These are phyloP conservation scores for Polyporus arcularius DNA, from an alignment of 768 basidiomycete species.

Conservation along the genomic window DNA sequence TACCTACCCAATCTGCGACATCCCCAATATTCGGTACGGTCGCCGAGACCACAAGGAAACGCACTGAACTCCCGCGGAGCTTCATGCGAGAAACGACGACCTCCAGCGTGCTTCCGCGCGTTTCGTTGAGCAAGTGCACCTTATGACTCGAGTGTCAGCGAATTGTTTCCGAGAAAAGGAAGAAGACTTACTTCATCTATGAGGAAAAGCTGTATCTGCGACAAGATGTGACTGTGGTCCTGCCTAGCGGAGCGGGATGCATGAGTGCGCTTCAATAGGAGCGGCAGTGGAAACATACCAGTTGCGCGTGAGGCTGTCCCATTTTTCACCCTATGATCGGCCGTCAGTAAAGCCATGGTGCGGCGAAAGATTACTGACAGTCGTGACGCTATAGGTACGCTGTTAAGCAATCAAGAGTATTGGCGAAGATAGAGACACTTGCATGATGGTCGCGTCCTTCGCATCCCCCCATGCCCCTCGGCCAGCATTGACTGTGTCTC, in stretches of 20 bases:
- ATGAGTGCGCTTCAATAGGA: background rate
- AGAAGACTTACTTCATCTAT: conserved; percentile 75
- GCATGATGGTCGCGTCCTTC: conserved; percentile 81
- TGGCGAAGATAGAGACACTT: conserved; percentile 20
- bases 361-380: conserved; percentile 10
- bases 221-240: conserved; percentile 65
- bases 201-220: conserved; percentile 76
- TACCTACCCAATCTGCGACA: conserved; percentile 85
- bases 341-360: background rate
- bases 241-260: conserved; percentile 39
- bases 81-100: conserved; percentile 96
- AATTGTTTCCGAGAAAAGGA: background rate
- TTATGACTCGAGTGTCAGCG: conserved; percentile 32
- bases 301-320: conserved; percentile 90
- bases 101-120: conserved; percentile 89
- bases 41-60: conserved; percentile 90
- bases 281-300: conserved; percentile 49
- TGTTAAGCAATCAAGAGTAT: background rate
- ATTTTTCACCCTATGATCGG: conserved; percentile 80
- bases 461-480: conserved; percentile 73
- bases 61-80: conserved; percentile 61
- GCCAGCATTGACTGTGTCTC: conserved; percentile 77
- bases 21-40: conserved; percentile 94
- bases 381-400: conserved; percentile 22
- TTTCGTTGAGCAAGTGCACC: conserved; percentile 93